Conservation (phyloP, 768 basidiomycete genomes). For the Clitopilus hobsonii region DNA sequence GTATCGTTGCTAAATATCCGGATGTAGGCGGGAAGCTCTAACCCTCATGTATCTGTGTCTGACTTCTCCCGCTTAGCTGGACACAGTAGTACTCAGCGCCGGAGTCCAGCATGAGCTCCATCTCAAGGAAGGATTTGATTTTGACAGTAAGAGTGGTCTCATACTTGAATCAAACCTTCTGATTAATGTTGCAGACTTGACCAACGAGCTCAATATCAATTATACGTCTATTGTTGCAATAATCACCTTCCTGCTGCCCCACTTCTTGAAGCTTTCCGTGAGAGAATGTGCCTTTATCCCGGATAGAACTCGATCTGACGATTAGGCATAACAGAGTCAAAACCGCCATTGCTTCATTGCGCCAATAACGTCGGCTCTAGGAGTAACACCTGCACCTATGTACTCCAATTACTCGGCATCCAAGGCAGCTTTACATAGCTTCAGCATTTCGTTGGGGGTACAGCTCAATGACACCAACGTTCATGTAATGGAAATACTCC, state of each 20-base stretch:
- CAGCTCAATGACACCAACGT: slow-evolving; percentile 47
- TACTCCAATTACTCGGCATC: slow-evolving; percentile 51
- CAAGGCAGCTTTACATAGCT: slow-evolving; percentile 54
- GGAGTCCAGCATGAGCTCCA: slow-evolving; percentile 48
- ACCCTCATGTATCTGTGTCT: neutral
- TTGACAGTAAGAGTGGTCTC: slow-evolving; percentile 28
- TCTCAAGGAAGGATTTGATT: slow-evolving; percentile 38
- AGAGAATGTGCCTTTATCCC: slow-evolving; percentile 10
- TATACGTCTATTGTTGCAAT: slow-evolving; percentile 47
- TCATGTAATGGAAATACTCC: slow-evolving; percentile 51
- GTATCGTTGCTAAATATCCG: slow-evolving; percentile 39
- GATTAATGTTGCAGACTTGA: slow-evolving; percentile 26
- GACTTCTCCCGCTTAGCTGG: slow-evolving; percentile 33
- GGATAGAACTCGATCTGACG: neutral
- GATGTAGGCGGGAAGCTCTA: slow-evolving; percentile 29
- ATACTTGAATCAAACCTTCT: neutral
- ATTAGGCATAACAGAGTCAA: slow-evolving; percentile 31
- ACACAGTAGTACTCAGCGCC: slow-evolving; percentile 49
- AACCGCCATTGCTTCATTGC: slow-evolving; percentile 44
- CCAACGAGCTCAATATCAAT: slow-evolving; percentile 48
- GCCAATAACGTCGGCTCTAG: slow-evolving; percentile 51
- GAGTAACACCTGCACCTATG: slow-evolving; percentile 34
- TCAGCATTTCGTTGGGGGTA: slow-evolving; percentile 38
- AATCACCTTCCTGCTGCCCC: slow-evolving; percentile 46
- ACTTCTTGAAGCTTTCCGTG: slow-evolving; percentile 51